A percentile compares a stretch with the other conserved stretches of the same genome.
phyloP scores from a whole-genome alignment of 306 rosid species.

The apple (Malus domestica) region DNA sequence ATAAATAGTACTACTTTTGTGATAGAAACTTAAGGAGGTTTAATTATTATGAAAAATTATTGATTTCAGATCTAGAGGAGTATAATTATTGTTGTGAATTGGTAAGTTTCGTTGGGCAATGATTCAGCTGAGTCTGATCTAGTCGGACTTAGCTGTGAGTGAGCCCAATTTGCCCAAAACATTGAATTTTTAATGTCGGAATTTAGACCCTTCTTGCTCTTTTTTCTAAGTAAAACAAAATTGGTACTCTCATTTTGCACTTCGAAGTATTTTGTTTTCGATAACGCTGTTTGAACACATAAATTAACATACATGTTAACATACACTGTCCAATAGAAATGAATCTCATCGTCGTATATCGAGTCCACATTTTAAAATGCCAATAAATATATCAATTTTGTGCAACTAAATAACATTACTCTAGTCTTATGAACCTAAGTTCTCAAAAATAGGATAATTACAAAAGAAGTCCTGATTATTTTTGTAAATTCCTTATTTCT shows the following conservation, averaged over 20 bases:
- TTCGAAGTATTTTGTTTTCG: background rate
- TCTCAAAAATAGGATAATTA: no score
- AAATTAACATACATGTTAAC: no score
- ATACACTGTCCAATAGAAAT: no score
- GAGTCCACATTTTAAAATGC: no score
- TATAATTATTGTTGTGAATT: background rate
- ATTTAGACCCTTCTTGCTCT: background rate
- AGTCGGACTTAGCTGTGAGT: conserved; percentile 13
- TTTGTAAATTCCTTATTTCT: no score
- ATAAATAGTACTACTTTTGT: no score
- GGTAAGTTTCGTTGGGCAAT: conserved; percentile 3
- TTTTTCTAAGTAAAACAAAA: background rate
- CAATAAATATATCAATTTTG: no score
- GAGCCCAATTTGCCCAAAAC: conserved; percentile 42
- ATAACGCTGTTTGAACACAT: background rate
- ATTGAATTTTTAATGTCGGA: background rate
- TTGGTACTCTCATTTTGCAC: background rate
- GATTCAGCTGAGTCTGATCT: background rate
- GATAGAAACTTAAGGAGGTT: no score
- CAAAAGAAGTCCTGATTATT: no score
- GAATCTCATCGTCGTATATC: no score
- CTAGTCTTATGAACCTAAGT: no score
- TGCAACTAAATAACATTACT: no score
- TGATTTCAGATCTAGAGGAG: background rate
- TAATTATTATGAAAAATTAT: background rate